Conservation (phyloP, 345 rosid genomes). For the Noccaea bulbosa region DNA sequence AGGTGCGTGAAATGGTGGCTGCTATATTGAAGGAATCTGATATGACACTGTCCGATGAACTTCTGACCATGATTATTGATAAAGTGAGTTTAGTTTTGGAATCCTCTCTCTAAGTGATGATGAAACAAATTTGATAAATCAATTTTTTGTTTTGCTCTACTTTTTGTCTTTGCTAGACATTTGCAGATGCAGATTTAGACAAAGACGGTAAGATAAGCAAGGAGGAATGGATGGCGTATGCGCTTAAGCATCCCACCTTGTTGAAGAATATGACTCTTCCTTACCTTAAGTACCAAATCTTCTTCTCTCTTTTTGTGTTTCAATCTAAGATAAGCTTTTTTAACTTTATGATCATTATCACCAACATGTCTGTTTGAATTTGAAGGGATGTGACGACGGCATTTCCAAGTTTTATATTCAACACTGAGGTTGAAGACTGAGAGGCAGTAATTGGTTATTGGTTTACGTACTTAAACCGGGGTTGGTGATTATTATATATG, state of each 20-base stretch:
- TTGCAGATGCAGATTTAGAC: conserved; percentile 72
- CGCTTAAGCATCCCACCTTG: conserved; percentile 56
- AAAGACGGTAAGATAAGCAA: conserved; percentile 69
- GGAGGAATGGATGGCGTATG: conserved; percentile 73
- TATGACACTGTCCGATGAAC: conserved; percentile 58
- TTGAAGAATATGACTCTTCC: conserved; percentile 87
- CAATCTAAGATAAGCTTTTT: not conserved
- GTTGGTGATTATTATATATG: conserved; percentile 26
- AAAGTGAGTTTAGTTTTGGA: conserved; percentile 46
- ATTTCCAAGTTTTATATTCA: conserved; percentile 70
- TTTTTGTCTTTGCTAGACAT: conserved; percentile 55
- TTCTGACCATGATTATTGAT: conserved; percentile 70
- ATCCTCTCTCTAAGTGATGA: conserved; percentile 1
- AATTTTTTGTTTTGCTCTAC: conserved; percentile 5
- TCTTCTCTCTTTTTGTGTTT: not conserved
- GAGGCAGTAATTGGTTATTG: not conserved
- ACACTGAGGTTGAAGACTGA: conserved; percentile 53
- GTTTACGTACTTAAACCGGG: not conserved
- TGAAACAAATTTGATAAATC: conserved; percentile 3
- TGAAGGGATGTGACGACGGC: conserved; percentile 68
- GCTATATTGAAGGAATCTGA: conserved; percentile 75
- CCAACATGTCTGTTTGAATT: conserved; percentile 14
- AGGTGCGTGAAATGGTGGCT: conserved; percentile 89
- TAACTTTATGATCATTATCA: not conserved
- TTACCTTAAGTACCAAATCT: conserved; percentile 56